Conservation (phyloP, 2,329 filamentous ascomycete genomes). For the Pseudonectria foliicola region DNA sequence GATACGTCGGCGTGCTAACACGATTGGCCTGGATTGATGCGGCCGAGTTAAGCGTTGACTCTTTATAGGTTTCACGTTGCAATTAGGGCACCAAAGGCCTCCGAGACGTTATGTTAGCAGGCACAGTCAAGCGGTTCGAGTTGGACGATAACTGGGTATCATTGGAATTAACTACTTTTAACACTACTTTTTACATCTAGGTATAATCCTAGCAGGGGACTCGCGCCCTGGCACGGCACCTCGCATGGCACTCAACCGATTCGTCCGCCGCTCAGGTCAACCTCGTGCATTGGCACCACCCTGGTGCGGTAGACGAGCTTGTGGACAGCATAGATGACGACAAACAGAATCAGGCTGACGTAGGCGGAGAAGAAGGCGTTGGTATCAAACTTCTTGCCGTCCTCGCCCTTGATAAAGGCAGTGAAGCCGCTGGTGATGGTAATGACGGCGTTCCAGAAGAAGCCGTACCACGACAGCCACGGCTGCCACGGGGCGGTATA, state of each 20-base stretch:
- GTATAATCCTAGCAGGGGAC: constrained; percentile 9
- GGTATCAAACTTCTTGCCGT: constrained; percentile 41
- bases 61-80: too few relatives aligned
- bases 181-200: constrained; percentile 15
- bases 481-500: constrained; percentile 58
- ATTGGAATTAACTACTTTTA: constrained; percentile 8
- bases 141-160: constrained; percentile 18
- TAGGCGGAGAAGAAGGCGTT: constrained; percentile 58
- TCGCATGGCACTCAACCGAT: constrained; percentile 7
- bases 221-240: constrained; percentile 6
- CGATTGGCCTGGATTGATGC: too few relatives aligned
- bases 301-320: constrained; percentile 42
- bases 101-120: too few relatives aligned
- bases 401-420: constrained; percentile 43
- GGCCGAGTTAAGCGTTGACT: too few relatives aligned
- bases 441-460: constrained; percentile 58
- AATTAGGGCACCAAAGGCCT: too few relatives aligned
- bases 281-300: constrained; percentile 29
- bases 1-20: too few relatives aligned
- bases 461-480: constrained; percentile 57
- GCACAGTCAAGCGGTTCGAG: too few relatives aligned
- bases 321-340: constrained; percentile 52
- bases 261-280: constrained; percentile 27
- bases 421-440: constrained; percentile 63
- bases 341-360: constrained; percentile 57